These are phyloP conservation scores for Ascocoryne sarcoides DNA, from an alignment of 2,329 filamentous ascomycete species.

Conservation along the genomic window DNA sequence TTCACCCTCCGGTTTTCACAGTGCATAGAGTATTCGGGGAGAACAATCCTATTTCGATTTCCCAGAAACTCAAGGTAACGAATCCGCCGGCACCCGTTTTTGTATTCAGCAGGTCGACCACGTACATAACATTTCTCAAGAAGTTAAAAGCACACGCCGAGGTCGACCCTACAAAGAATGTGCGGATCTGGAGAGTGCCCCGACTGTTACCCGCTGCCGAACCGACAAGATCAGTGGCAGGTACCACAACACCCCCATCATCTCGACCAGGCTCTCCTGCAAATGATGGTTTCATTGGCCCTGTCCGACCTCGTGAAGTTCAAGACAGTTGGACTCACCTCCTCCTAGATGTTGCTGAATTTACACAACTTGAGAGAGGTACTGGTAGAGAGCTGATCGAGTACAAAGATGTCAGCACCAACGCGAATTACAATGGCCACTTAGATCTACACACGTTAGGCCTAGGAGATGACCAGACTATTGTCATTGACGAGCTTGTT, in stretches of 20 bases:
- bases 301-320: constrained; percentile 12
- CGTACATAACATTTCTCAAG: constrained; percentile 66
- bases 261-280: constrained; percentile 25
- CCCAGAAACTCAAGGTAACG: constrained; percentile 49
- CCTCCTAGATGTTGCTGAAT: constrained; percentile 44
- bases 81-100: constrained; percentile 55
- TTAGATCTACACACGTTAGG: constrained; percentile 57
- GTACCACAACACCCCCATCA: constrained; percentile 32
- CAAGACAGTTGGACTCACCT: constrained; percentile 35
- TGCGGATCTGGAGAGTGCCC: constrained; percentile 47
- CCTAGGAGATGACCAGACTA: constrained; percentile 61
- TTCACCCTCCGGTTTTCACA: constrained; percentile 76
- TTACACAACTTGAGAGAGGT: constrained; percentile 53
- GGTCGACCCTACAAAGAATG: constrained; percentile 62
- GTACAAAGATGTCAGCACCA: constrained; percentile 59
- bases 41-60: constrained; percentile 45
- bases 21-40: constrained; percentile 69
- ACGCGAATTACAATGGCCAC: constrained; percentile 70
- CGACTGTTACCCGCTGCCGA: constrained; percentile 22
- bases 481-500: constrained; percentile 77
- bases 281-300: constrained; percentile 1
- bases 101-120: constrained; percentile 61
- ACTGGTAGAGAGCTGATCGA: constrained; percentile 56
- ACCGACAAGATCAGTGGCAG: constrained; percentile 31
- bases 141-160: constrained; percentile 60